These are phyloP conservation scores for Colletotrichum orbiculare DNA, from an alignment of 2,329 filamentous ascomycete genomes.

Conservation along the genomic window DNA sequence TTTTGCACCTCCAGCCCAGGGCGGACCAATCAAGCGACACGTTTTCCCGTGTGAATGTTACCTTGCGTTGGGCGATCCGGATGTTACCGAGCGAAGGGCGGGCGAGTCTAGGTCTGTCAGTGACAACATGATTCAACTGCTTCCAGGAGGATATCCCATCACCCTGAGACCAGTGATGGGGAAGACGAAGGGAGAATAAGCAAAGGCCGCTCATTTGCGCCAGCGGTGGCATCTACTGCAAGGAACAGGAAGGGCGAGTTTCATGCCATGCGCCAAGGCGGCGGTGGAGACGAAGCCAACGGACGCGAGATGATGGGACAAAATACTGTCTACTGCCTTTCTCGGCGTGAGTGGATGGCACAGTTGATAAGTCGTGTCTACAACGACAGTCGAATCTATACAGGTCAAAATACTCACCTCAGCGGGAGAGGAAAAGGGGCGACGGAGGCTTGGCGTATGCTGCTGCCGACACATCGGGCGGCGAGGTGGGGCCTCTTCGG, in stretches of 20 bases:
- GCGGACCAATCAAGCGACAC: slow-evolving; percentile 1
- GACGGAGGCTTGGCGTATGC: neutral
- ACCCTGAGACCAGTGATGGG: neutral
- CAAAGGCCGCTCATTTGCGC: neutral
- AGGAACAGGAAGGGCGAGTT: slow-evolving; percentile 20
- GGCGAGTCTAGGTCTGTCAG: neutral
- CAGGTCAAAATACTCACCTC: neutral
- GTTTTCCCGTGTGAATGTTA: neutral
- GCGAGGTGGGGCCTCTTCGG: slow-evolving; percentile 11
- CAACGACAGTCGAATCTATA: neutral
- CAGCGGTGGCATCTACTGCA: neutral
- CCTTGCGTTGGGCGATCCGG: slow-evolving; percentile 5
- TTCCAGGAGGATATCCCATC: slow-evolving; percentile 2
- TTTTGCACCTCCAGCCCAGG: no score
- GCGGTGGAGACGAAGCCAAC: neutral
- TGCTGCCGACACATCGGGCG: slow-evolving; percentile 15
- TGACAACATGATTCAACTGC: neutral
- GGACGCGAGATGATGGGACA: neutral
- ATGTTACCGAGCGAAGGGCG: neutral
- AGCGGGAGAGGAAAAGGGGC: neutral
- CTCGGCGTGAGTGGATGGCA: neutral
- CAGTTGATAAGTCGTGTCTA: no score
- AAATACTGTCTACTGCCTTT: neutral
- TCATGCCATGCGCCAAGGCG: slow-evolving; percentile 27
- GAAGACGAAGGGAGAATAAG: neutral